phyloP scores from a whole-genome alignment of 2,329 filamentous ascomycete species.

The Sclerotiophoma versabilis region DNA sequence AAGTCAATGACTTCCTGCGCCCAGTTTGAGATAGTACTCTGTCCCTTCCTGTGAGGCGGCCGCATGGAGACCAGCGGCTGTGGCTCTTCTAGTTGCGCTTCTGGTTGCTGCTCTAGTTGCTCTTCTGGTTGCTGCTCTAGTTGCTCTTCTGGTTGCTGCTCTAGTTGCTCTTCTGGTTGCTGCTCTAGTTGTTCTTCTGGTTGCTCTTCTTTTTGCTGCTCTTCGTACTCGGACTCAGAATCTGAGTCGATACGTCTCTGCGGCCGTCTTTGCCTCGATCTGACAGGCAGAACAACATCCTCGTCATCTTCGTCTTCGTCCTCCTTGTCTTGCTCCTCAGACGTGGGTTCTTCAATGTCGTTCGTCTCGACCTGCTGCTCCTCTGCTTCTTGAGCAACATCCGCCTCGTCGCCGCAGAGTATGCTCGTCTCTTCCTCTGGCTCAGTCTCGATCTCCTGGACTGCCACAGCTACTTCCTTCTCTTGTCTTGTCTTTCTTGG shows the following conservation, averaged over 20 bases:
- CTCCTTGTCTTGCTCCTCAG: conserved; percentile 21
- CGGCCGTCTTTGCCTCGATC: conserved; percentile 23
- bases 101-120: conserved; percentile 3
- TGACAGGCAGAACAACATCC: conserved; percentile 34
- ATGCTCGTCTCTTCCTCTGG: conserved; percentile 42
- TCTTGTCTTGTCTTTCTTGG: conserved; percentile 4
- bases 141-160: conserved; percentile 5
- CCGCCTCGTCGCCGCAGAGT: conserved; percentile 39
- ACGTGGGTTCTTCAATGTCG: conserved; percentile 2
- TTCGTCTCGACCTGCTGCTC: conserved; percentile 8
- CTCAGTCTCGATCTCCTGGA: conserved; percentile 19
- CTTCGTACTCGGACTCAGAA: conserved; percentile 35
- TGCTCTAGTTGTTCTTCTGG: not conserved
- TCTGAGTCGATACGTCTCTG: conserved; percentile 25
- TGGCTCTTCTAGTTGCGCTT: conserved; percentile 5
- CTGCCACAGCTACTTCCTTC: conserved; percentile 12
- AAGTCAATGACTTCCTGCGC: conserved; percentile 45
- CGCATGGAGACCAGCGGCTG: conserved; percentile 30
- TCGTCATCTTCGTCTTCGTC: conserved; percentile 36
- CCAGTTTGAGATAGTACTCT: conserved; percentile 40
- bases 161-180: not conserved
- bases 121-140: conserved; percentile 6
- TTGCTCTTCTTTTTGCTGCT: not conserved
- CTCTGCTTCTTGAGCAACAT: conserved; percentile 14
- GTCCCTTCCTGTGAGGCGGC: conserved; percentile 34